Conservation (phyloP, 1,284 basidiomycete species). For the Sporisorium sorghi region DNA sequence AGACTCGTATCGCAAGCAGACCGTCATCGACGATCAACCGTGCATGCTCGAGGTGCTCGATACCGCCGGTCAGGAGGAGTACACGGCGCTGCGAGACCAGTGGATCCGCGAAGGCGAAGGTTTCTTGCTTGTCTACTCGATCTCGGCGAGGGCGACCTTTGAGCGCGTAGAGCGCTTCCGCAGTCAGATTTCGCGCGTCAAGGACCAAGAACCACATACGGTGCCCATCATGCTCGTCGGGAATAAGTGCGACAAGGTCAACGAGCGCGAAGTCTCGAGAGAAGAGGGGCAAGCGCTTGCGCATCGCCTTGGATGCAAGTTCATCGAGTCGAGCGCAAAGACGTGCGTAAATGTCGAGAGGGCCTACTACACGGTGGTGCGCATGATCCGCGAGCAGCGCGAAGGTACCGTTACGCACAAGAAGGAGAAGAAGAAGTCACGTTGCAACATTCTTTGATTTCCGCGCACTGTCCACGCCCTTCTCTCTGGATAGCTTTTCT, state of each 20-base stretch:
- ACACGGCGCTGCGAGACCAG: constrained; percentile 70
- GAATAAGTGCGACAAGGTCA: constrained; percentile 84
- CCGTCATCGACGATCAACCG: constrained; percentile 70
- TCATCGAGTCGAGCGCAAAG: constrained; percentile 70
- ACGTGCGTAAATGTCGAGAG: constrained; percentile 70
- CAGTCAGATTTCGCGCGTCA: constrained; percentile 68
- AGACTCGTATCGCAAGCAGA: constrained; percentile 70
- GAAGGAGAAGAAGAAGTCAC: constrained; percentile 65
- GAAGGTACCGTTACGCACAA: constrained; percentile 52
- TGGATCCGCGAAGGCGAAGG: constrained; percentile 71
- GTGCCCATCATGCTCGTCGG: constrained; percentile 86
- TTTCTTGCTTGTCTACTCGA: constrained; percentile 70
- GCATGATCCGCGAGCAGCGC: constrained; percentile 64
- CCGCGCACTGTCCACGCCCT: too few relatives aligned
- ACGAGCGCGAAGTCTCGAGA: constrained; percentile 79
- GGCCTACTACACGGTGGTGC: constrained; percentile 69
- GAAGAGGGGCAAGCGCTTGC: constrained; percentile 69
- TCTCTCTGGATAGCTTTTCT: not conserved
- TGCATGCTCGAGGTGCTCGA: constrained; percentile 82
- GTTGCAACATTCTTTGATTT: constrained; percentile 67
- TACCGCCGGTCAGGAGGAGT: constrained; percentile 83
- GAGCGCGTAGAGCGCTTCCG: constrained; percentile 69
- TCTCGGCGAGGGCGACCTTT: constrained; percentile 70
- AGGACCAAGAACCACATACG: constrained; percentile 68
- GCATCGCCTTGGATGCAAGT: constrained; percentile 68